Evolutionary conservation across 768 basidiomycete species (phyloP).

Genomic region (Asterophora parasitica): DNA sequence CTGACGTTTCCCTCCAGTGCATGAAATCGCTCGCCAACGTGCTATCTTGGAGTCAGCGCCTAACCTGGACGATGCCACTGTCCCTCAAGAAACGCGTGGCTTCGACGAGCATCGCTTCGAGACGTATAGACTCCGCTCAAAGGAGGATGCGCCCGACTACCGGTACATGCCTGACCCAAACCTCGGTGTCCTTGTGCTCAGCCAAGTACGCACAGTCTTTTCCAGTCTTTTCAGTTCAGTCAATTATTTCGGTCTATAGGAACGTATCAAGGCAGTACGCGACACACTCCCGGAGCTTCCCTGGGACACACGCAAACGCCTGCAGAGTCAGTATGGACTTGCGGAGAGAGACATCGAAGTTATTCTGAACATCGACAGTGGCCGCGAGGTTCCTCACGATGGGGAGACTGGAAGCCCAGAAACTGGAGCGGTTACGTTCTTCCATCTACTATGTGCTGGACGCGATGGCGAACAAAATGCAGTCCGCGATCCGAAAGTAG

Average conservation of each 20-base stretch:
- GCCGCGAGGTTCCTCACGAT: conserved; percentile 57
- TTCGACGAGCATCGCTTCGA: conserved; percentile 79
- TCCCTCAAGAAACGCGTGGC: conserved; percentile 86
- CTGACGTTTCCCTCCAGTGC: conserved; percentile 40
- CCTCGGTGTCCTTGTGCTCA: conserved; percentile 66
- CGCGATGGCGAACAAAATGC: conserved; percentile 1
- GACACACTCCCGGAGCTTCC: conserved; percentile 74
- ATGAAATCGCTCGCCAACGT: conserved; percentile 80
- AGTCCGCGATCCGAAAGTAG: conserved; percentile 60
- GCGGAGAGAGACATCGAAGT: conserved; percentile 67
- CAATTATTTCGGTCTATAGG: conserved; percentile 35
- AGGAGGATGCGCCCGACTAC: conserved; percentile 95
- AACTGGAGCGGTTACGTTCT: conserved; percentile 66
- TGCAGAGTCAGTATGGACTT: conserved; percentile 45
- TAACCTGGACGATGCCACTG: conserved; percentile 27
- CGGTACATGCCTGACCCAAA: conserved; percentile 98
- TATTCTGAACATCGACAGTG: conserved; percentile 68
- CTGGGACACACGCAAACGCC: conserved; percentile 49
- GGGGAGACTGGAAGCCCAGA: conserved; percentile 33
- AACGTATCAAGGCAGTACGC: conserved; percentile 51
- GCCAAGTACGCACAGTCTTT: conserved; percentile 33
- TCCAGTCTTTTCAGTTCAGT: background rate
- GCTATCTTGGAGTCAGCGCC: conserved; percentile 38
- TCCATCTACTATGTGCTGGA: conserved; percentile 60
- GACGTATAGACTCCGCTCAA: conserved; percentile 79